Percentiles rank a stretch among this genome's conserved stretches.
Evolutionary conservation across 2,329 filamentous ascomycete genomes (phyloP).

Genomic region (Diaporthe vaccinii): DNA sequence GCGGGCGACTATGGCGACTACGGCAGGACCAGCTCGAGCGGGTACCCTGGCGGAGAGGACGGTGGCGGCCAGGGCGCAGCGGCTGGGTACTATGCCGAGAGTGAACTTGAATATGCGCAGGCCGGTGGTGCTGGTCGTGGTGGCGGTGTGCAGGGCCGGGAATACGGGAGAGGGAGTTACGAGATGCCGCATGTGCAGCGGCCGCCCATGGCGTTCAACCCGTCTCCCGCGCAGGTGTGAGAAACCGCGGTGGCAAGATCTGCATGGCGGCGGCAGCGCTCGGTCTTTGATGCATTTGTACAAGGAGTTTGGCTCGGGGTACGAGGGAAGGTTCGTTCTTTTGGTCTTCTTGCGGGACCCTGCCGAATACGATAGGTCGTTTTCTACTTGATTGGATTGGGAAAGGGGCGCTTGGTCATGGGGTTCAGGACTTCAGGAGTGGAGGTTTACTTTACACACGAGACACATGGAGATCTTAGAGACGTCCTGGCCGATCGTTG

Average conservation of each 20-base stretch:
- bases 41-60: background rate
- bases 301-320: no score
- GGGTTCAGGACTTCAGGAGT: conserved; percentile 4
- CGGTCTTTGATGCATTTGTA: background rate
- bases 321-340: background rate
- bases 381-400: background rate
- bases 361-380: background rate
- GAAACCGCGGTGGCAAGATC: background rate
- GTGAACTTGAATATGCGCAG: background rate
- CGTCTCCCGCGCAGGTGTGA: background rate
- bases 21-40: background rate
- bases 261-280: background rate
- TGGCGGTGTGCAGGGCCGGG: background rate
- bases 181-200: background rate
- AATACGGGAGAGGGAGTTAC: background rate
- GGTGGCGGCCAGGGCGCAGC: background rate
- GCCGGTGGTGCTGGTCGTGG: background rate
- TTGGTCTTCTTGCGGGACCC: background rate
- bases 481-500: background rate
- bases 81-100: background rate
- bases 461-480: background rate
- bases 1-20: background rate
- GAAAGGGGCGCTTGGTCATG: conserved; percentile 6
- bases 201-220: background rate
- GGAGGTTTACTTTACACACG: background rate